Evolutionary conservation across 345 rosid species (phyloP).

Genomic region (Pugionium dolabratum): DNA sequence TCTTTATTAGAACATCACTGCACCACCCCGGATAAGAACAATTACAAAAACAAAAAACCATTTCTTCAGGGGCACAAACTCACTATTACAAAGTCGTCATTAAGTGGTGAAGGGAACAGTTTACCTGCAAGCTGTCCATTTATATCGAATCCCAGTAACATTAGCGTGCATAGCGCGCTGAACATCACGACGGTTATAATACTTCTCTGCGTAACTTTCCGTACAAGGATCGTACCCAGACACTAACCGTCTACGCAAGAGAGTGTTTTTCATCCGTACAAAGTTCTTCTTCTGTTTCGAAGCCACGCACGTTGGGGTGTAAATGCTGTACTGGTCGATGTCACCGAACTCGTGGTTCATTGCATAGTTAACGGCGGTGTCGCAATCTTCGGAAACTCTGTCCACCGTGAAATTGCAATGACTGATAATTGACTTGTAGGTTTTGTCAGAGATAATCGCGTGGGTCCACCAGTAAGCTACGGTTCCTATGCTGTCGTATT

Average conservation of each 20-base stretch:
- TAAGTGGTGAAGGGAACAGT: neutral
- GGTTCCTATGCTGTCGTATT: conserved; percentile 80
- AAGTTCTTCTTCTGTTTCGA: conserved; percentile 33
- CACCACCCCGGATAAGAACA: neutral
- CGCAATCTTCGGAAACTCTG: conserved; percentile 49
- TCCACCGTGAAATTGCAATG: conserved; percentile 70
- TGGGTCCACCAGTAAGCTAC: conserved; percentile 92
- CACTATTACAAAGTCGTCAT: neutral
- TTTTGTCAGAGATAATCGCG: conserved; percentile 74
- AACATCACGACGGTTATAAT: conserved; percentile 67
- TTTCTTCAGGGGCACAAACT: conserved; percentile 1
- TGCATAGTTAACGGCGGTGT: conserved; percentile 61
- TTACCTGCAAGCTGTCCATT: conserved; percentile 95
- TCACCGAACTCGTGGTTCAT: conserved; percentile 68
- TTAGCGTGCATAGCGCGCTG: conserved; percentile 91
- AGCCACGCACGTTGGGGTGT: conserved; percentile 65
- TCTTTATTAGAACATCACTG: conserved; percentile 63
- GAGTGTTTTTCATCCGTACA: conserved; percentile 56
- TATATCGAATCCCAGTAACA: conserved; percentile 66
- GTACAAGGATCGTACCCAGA: conserved; percentile 90
- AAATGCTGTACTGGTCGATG: conserved; percentile 87
- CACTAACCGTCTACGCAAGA: conserved; percentile 49
- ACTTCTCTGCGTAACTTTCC: conserved; percentile 83
- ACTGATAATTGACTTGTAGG: conserved; percentile 61
- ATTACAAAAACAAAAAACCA: conserved; percentile 5